These are phyloP conservation scores for Pseudogymnoascus sp. DNA, from an alignment of 2,329 filamentous ascomycete genomes.

Conservation along the genomic window DNA sequence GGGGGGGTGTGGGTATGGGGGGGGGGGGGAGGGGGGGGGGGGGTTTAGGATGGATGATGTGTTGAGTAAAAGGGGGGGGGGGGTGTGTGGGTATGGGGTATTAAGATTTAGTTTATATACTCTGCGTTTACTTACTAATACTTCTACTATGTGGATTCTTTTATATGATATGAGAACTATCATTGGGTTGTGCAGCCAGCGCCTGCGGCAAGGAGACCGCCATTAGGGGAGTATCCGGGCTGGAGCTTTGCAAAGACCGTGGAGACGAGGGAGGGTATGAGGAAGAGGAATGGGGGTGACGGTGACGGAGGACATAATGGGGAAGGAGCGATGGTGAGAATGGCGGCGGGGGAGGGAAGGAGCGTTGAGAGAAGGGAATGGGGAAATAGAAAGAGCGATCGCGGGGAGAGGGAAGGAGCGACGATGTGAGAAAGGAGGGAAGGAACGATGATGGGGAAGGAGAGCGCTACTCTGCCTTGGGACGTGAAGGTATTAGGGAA, in stretches of 20 bases:
- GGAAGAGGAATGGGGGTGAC: neutral
- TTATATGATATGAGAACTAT: neutral
- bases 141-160: no score
- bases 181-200: neutral
- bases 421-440: neutral
- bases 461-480: neutral
- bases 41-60: no score
- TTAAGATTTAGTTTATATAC: neutral
- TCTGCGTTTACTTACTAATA: neutral
- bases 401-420: neutral
- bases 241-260: neutral
- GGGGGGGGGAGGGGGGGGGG: no score
- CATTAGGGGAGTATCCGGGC: neutral
- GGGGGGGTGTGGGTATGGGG: neutral
- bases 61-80: neutral
- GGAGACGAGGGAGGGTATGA: neutral
- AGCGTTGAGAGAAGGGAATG: neutral
- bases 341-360: neutral
- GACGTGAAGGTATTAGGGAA: neutral
- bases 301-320: neutral
- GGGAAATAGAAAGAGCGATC: neutral
- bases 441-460: neutral
- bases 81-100: neutral
- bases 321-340: neutral
- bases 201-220: neutral